Base-by-base conservation (phyloP, 2,329 filamentous ascomycete species). In the Botryotinia calthae region DNA sequence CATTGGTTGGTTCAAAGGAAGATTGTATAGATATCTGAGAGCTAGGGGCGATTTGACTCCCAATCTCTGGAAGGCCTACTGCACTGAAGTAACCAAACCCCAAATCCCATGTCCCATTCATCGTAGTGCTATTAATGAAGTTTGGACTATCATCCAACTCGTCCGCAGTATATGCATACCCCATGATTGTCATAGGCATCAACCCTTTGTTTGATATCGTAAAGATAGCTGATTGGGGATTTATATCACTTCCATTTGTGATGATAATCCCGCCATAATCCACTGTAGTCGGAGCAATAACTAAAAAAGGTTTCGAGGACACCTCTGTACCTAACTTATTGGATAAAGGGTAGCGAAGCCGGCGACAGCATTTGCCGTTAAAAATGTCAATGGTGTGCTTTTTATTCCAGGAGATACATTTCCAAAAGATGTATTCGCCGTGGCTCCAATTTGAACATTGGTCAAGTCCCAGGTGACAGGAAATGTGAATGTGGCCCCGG, bases 311-410 rank as follows among this genome's bases (percentile, higher is more conserved):
- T 20, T 66, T 76, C 9, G 77, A 75, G 28, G 79, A 81, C 16
- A 82, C 81, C 59, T 80, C 78, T 16, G 76, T 82, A 20, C 82
- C 82, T 83, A 74, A 51, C 78, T 77, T 48, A 83, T 76, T 6
- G 82, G 81, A 31, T 80, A 80, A 8, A 76, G 76, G 22, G 77
- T 81, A 20, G 80, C 78, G 73, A 80, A 83, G 48, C 80, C 80
- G 10, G 77, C 70, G 9, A 81, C 78, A 22, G 75, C 79, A 63
- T 83, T 83, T 12, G 76, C 80, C 14, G 82, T 83, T 48, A 79
- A 75, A 18, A 83, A 72, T 31, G 79, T 81, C 42, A 83, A 73
- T 25, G 80, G 78, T 1, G 80, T 80, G 16, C 78, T 80, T 69
- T 81, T 80, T 16, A 81, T 73, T n/a, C 82, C 82, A 25, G 81